Conservation (phyloP, 495 filamentous ascomycete species). For the Xylaria curta region DNA sequence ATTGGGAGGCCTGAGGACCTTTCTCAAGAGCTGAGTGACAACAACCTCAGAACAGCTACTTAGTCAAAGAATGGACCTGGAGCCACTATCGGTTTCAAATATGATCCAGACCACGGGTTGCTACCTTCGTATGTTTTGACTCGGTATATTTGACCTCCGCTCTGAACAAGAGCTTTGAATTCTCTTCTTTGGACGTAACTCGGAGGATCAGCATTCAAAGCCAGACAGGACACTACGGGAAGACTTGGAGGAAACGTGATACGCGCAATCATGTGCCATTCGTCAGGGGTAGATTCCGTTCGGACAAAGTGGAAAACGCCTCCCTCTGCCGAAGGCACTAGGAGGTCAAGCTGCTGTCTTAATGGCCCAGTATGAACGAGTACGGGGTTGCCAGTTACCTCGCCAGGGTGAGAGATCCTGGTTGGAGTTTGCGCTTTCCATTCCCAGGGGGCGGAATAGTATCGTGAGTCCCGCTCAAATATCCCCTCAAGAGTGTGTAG, state of each 20-base stretch:
- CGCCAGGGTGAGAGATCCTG: slow-evolving; percentile 32
- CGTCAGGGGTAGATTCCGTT: slow-evolving; percentile 29
- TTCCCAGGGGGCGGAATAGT: slow-evolving; percentile 3
- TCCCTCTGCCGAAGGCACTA: slow-evolving; percentile 33
- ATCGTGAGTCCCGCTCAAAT: neutral
- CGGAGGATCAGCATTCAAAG: slow-evolving; percentile 22
- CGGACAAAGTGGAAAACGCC: slow-evolving; percentile 35
- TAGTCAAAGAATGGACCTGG: slow-evolving; percentile 30
- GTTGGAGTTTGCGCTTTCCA: slow-evolving; percentile 30
- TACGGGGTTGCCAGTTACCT: slow-evolving; percentile 35
- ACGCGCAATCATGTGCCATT: slow-evolving; percentile 35
- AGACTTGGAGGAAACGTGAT: slow-evolving; percentile 29
- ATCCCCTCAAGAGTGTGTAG: slow-evolving; percentile 4
- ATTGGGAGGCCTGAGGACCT: too few relatives aligned
- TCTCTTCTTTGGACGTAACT: neutral
- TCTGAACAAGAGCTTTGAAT: slow-evolving; percentile 31
- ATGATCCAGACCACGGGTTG: slow-evolving; percentile 28
- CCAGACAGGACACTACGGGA: slow-evolving; percentile 32
- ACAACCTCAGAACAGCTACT: neutral
- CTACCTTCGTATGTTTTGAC: slow-evolving; percentile 26
- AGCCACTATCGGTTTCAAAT: slow-evolving; percentile 26
- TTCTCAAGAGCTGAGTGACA: neutral
- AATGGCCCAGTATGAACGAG: slow-evolving; percentile 9
- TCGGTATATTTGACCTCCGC: slow-evolving; percentile 31
- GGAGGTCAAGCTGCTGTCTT: slow-evolving; percentile 26